These are phyloP conservation scores for Pyrus communis DNA, from an alignment of 306 rosid species.

Conservation along the genomic window DNA sequence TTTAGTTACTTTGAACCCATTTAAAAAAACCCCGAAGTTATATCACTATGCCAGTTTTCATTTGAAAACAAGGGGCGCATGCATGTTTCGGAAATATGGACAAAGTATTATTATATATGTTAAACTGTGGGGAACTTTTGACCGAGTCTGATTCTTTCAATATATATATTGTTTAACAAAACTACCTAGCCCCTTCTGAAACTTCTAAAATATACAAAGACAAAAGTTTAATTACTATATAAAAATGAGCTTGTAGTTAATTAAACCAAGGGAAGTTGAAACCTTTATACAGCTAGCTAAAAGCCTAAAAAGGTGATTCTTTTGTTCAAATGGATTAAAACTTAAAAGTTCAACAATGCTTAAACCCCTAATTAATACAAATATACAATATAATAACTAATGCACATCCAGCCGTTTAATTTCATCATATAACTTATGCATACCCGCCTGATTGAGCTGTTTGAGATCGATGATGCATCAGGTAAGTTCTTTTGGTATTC, in stretches of 20 bases:
- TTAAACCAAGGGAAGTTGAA: background rate
- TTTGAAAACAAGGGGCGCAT: too few species aligned
- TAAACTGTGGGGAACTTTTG: background rate
- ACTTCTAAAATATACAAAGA: background rate
- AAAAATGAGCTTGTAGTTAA: too few species aligned
- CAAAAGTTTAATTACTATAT: background rate
- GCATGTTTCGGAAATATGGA: too few species aligned
- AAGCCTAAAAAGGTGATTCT: background rate
- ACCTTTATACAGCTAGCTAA: background rate
- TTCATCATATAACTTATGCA: too few species aligned
- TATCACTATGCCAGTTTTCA: too few species aligned
- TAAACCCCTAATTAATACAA: background rate
- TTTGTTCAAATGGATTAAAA: background rate
- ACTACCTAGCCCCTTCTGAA: background rate
- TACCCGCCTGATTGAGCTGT: too few species aligned
- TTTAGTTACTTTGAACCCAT: too few species aligned
- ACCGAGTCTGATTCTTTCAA: background rate
- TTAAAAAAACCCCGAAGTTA: too few species aligned
- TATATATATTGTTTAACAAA: background rate
- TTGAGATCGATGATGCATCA: too few species aligned
- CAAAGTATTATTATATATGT: background rate
- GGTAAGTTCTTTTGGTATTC: too few species aligned
- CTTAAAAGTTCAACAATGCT: background rate
- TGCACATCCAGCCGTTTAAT: too few species aligned
- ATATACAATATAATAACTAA: too few species aligned